Conservation (phyloP, 176 grass and related monocot genomes). For the Ampelocalamus luodianensis region DNA sequence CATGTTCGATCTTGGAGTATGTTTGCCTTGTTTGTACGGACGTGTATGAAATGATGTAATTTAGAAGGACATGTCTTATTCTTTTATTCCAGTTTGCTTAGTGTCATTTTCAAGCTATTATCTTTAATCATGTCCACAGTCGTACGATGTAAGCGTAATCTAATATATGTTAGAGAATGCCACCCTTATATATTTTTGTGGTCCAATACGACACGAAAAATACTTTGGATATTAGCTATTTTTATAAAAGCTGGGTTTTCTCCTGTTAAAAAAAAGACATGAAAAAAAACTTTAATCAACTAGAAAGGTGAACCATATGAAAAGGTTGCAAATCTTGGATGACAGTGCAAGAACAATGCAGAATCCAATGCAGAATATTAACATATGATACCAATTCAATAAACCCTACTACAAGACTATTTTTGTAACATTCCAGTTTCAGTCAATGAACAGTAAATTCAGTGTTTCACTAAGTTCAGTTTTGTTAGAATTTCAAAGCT, state of each 20-base stretch:
- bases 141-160: slow-evolving; percentile 14
- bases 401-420: background rate
- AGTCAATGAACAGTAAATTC: no score
- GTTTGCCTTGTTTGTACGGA: slow-evolving; percentile 29
- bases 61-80: slow-evolving; percentile 18
- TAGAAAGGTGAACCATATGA: slow-evolving; percentile 5
- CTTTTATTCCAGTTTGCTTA: background rate
- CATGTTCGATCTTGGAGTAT: slow-evolving; percentile 18
- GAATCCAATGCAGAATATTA: background rate
- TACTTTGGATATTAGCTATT: no score
- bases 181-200: background rate
- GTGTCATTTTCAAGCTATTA: slow-evolving; percentile 26
- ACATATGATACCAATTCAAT: background rate
- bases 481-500: no score
- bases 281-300: background rate
- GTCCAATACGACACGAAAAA: background rate
- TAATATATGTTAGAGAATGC: slow-evolving; percentile 14
- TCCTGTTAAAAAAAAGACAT: no score
- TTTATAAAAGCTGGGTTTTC: no score
- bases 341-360: background rate
- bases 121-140: slow-evolving; percentile 11
- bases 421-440: no score
- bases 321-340: slow-evolving; percentile 3
- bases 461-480: no score
- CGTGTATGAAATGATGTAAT: slow-evolving; percentile 16